Base-by-base conservation (phyloP, 2,329 filamentous ascomycete species). In the Purpureocillium lavendulum region DNA sequence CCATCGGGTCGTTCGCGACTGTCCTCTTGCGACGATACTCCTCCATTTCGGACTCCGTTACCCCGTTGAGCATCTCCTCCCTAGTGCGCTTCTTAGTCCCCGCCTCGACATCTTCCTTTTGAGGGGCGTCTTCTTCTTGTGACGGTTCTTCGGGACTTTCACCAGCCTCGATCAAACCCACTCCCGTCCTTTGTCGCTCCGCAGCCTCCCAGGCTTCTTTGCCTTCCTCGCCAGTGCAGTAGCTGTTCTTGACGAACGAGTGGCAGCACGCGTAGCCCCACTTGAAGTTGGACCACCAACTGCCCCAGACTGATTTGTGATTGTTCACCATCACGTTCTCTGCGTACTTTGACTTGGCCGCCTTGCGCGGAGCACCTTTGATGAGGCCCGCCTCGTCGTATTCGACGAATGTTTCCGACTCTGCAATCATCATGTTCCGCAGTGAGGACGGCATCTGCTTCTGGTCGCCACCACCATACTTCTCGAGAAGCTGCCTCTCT, bases 211-310 rank as follows among this genome's bases (percentile, higher is more conserved):
- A 88, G 1, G 87, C 89, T 45, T 66, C 67, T 59, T 80, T 94
- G 29, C 92, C 92, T 42, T 85, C 86, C 44, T 92, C 87, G 18
- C 92, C 92, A 0, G 90, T 97, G 61, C 92, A 98, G 56, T 97
- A 98, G 54, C 88, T 95, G 62, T 98, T 97, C 65, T 94, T 96
- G 46, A 94, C 77, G 16, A 80, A 82, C 0, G 88, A 95, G 59
- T 94, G 88, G 67, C 92, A 98, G 61, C 92, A 98, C 16, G 85
- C 77, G 61, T 95, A 98, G 2, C 92, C 92, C 92, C 92, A 98
- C 61, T 83, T 77, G 65, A 96, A 97, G 55, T 87, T 81, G 39
- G 80, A 77, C 92, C 92, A 98, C 92, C 92, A 98, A 54, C 88
- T 95, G 36, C 92, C 92, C 86, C 88, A 98, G 3, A 95, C 82